Evolutionary conservation across 225 moss, liverwort and hornwort species (phyloP), one percentile per base, ranked within the genome.

Genomic region (Pleurozium schreberi): DNA sequence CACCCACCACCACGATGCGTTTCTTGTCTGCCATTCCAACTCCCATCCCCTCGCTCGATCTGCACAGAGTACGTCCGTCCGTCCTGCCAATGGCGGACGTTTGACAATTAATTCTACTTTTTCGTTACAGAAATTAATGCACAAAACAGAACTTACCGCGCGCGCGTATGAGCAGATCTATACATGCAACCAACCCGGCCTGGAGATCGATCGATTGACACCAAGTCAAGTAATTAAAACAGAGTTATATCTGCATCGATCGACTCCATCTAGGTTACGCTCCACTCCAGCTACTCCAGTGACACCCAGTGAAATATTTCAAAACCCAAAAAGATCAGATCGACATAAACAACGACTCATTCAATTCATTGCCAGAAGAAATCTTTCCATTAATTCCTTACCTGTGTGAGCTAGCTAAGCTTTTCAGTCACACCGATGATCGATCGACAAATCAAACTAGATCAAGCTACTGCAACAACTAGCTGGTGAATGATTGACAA

Each of bases 1-100:
- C 97, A 63, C 97, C 97, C 53, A 95, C 95, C 52, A 98, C 95
- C 50, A 98, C 96, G 33, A 96, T 93, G 66, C 92, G 93, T 89
- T 93, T 94, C 86, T 71, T 93, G 14, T 77, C 87, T 36, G 88
- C 73, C 92, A 94, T 66, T 60, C 22, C 81, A 45, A 28, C 84
- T n/a, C 49, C 69, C 64, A 25, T 36, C 57, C 57, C 31, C 13
- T 65, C 25, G 63, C 42, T 80, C 3, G 61, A 26, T 61, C 25
- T 76, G 53, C 77, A 79, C 67, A 66, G n/a, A 19, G 26, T 52
- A 30, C 18, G 55, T 55, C n/a, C n/a, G n/a, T n/a, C n/a, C 18
- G 13, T 28, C 68, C 68, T 50, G 53, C 30, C 68, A 84, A 53
- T n/a, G 66, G 65, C 15, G 11, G 18, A 83, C 50, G 53, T 53